Conservation (phyloP, 2,329 filamentous ascomycete species). For the Escovopsis weberi region DNA sequence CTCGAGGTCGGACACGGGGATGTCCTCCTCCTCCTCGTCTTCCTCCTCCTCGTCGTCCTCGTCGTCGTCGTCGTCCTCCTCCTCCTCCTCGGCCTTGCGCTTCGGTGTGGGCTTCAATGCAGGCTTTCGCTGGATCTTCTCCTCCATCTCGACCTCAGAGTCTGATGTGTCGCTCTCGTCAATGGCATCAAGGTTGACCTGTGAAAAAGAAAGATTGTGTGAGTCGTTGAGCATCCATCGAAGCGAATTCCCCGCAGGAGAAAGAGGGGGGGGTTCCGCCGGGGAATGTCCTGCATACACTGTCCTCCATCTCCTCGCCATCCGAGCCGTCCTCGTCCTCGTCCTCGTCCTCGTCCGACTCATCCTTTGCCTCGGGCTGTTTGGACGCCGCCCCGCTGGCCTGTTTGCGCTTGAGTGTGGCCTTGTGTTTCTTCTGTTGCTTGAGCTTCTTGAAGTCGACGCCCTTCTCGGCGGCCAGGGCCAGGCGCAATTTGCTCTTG, state of each 20-base stretch:
- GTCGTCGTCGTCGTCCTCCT: conserved; percentile 45
- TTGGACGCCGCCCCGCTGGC: conserved; percentile 10
- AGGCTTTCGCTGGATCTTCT: conserved; percentile 42
- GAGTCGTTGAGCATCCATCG: too few species aligned
- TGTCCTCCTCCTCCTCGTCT: conserved; percentile 70
- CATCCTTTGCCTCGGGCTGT: conserved; percentile 21
- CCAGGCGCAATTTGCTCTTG: conserved; percentile 37
- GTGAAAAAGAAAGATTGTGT: neutral
- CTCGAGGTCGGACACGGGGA: conserved; percentile 77
- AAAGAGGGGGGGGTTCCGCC: neutral
- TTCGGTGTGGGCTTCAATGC: conserved; percentile 5
- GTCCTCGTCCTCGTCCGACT: conserved; percentile 20
- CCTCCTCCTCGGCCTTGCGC: conserved; percentile 24
- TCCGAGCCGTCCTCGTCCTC: conserved; percentile 16
- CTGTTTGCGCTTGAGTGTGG: conserved; percentile 24
- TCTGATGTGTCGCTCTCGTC: conserved; percentile 51
- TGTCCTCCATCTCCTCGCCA: conserved; percentile 1
- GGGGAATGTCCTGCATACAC: conserved; percentile 10
- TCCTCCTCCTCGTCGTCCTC: conserved; percentile 45
- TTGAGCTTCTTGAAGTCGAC: conserved; percentile 37
- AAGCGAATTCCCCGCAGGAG: neutral
- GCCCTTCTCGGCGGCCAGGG: conserved; percentile 40
- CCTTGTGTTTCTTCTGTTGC: conserved; percentile 33
- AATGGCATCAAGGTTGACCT: conserved; percentile 40
- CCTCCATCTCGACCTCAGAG: conserved; percentile 63